Conservation (phyloP, 805 yeast genomes). For the Candida glaebosa region DNA sequence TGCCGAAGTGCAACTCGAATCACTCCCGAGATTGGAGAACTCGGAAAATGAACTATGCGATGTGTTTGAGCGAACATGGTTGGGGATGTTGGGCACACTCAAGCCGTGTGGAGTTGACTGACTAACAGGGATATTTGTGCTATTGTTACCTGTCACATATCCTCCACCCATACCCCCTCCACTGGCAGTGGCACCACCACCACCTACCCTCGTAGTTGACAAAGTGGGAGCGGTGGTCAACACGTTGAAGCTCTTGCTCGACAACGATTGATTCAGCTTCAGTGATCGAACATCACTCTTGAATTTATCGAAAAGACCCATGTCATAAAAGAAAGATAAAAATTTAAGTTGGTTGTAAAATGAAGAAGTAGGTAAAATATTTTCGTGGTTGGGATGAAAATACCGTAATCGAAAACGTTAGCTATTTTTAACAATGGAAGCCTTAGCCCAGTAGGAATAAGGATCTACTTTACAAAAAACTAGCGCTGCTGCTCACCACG, state of each 20-base stretch:
- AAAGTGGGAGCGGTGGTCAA: background rate
- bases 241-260: background rate
- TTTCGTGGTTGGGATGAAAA: too few relatives aligned
- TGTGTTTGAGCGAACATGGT: slow-evolving; percentile 8
- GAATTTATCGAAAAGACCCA: background rate
- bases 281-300: background rate
- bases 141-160: too few relatives aligned
- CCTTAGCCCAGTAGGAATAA: too few relatives aligned
- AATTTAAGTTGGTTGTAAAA: too few relatives aligned
- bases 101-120: background rate
- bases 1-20: slow-evolving; percentile 3
- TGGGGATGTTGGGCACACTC: background rate
- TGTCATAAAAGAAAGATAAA: background rate
- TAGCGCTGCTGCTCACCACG: background rate
- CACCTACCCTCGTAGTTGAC: background rate
- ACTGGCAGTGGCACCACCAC: background rate
- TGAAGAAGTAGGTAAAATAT: too few relatives aligned
- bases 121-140: too few relatives aligned
- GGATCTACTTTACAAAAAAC: too few relatives aligned
- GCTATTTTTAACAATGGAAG: too few relatives aligned
- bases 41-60: background rate
- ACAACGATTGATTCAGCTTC: background rate
- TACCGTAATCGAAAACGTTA: too few relatives aligned
- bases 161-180: too few relatives aligned
- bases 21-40: slow-evolving; percentile 2